Evolutionary conservation across 2,329 filamentous ascomycete species (phyloP).

Genomic region (Teratosphaeria gauchensis): DNA sequence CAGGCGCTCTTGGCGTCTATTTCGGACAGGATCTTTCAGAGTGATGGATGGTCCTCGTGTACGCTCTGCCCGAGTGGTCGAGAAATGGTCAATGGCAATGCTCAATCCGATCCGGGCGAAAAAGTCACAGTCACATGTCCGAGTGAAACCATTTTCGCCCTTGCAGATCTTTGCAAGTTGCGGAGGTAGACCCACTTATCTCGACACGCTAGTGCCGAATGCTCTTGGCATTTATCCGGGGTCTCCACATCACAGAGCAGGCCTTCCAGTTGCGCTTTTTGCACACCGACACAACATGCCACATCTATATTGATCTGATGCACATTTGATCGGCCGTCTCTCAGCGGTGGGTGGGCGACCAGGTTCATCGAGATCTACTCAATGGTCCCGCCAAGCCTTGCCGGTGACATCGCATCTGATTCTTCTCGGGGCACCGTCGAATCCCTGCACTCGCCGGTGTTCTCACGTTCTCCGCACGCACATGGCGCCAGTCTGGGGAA

Average conservation of each 20-base stretch:
- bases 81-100: neutral
- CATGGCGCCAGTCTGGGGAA: neutral
- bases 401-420: neutral
- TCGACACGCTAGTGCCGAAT: neutral
- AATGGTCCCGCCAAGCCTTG: neutral
- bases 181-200: neutral
- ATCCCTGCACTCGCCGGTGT: neutral
- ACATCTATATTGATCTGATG: no score
- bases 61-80: neutral
- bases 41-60: no score
- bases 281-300: neutral
- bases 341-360: no score
- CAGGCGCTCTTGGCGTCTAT: neutral
- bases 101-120: neutral
- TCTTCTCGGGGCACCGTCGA: neutral
- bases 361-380: no score
- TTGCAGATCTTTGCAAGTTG: neutral
- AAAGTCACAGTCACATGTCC: neutral
- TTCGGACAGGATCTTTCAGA: neutral
- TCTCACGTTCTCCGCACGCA: neutral
- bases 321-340: no score
- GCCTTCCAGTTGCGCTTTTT: no score
- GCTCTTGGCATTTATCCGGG: neutral
- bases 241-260: neutral
- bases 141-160: neutral